Percentiles rank a stretch among this genome's conserved stretches.
phyloP scores from a whole-genome alignment of 345 rosid species.

The Carallia brachiata region DNA sequence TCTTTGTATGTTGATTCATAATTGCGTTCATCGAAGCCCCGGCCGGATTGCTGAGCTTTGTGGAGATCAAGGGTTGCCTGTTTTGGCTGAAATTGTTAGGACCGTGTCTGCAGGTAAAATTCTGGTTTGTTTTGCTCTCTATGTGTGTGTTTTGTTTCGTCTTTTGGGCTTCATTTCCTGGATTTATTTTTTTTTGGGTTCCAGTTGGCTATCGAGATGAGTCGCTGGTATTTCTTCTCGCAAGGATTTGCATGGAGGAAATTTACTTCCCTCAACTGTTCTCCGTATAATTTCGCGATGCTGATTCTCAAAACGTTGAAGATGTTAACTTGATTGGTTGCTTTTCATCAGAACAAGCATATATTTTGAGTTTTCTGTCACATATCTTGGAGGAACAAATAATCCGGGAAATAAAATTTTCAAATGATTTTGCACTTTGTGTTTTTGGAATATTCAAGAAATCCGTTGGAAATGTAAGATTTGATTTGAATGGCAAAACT shows the following conservation, averaged over 20 bases:
- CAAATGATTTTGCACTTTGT: slow-evolving; percentile 10
- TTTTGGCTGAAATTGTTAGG: slow-evolving; percentile 44
- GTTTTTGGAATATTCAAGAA: slow-evolving; percentile 32
- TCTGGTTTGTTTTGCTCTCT: background rate
- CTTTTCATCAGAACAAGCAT: slow-evolving; percentile 61
- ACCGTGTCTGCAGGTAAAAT: slow-evolving; percentile 52
- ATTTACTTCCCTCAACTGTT: slow-evolving; percentile 47
- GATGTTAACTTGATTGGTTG: slow-evolving; percentile 4
- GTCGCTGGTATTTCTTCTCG: slow-evolving; percentile 73
- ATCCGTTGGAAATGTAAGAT: slow-evolving; percentile 38
- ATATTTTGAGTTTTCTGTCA: slow-evolving; percentile 51
- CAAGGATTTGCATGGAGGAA: slow-evolving; percentile 62
- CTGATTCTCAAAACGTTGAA: slow-evolving; percentile 18
- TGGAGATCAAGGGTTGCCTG: slow-evolving; percentile 41
- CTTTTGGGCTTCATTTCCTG: background rate
- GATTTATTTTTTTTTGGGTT: background rate
- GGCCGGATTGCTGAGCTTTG: slow-evolving; percentile 40
- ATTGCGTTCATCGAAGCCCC: slow-evolving; percentile 57
- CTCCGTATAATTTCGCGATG: slow-evolving; percentile 23
- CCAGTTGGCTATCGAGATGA: slow-evolving; percentile 72
- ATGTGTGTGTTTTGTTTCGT: background rate
- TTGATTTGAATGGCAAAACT: slow-evolving; percentile 33
- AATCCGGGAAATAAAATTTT: slow-evolving; percentile 36
- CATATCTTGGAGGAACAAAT: slow-evolving; percentile 56
- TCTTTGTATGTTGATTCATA: slow-evolving; percentile 61